Conservation (phyloP, 345 rosid species). For the Ceriops zippeliana region DNA sequence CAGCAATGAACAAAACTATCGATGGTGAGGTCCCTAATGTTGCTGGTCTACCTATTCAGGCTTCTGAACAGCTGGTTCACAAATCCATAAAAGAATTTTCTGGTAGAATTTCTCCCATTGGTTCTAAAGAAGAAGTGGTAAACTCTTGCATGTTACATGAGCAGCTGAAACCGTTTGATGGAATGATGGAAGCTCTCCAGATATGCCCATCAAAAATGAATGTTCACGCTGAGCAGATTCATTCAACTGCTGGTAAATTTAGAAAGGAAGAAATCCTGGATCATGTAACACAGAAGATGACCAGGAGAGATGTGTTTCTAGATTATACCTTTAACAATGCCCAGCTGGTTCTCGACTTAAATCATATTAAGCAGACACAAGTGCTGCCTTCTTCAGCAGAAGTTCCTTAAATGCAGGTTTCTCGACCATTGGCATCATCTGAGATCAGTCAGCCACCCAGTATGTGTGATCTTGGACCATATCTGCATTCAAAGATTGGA, state of each 20-base stretch:
- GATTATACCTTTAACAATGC: conserved; percentile 32
- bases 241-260: conserved; percentile 26
- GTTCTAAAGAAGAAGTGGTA: conserved; percentile 28
- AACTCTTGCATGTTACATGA: conserved; percentile 24
- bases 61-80: conserved; percentile 28
- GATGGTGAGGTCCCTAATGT: conserved; percentile 20
- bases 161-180: conserved; percentile 35
- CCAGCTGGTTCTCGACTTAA: conserved; percentile 26
- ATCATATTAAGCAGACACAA: conserved; percentile 27
- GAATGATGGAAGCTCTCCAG: conserved; percentile 39
- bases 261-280: conserved; percentile 37
- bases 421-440: conserved; percentile 33
- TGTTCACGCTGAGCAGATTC: conserved; percentile 33
- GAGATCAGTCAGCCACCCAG: conserved; percentile 28
- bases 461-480: conserved; percentile 33
- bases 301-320: conserved; percentile 31
- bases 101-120: conserved; percentile 23
- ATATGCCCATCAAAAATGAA: conserved; percentile 22
- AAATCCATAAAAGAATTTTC: conserved; percentile 24
- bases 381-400: conserved; percentile 25
- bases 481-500: conserved; percentile 38
- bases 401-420: conserved; percentile 24
- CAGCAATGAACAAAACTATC: conserved; percentile 19
- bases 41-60: conserved; percentile 30
- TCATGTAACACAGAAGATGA: conserved; percentile 25